Conservation (phyloP, 176 grass and related monocot species). For the Phragmites australis region DNA sequence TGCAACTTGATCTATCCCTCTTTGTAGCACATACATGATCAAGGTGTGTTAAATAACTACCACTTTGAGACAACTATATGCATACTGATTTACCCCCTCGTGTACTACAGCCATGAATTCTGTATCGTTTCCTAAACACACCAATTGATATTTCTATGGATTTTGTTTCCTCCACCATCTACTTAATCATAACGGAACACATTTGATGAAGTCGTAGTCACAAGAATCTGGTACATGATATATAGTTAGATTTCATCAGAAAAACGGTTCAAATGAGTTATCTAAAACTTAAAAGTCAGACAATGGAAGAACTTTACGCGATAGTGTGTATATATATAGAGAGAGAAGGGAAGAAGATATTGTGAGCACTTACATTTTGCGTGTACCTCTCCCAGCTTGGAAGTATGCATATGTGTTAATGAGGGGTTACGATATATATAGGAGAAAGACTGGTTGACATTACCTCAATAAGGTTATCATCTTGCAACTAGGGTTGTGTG, state of each 20-base stretch:
- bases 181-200: too few relatives aligned
- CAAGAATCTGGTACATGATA: background rate
- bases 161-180: too few relatives aligned
- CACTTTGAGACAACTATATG: too few relatives aligned
- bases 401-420: background rate
- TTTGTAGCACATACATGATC: too few relatives aligned
- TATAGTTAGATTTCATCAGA: background rate
- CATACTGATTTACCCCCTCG: too few relatives aligned
- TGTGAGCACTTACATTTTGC: slow-evolving; percentile 9
- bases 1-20: too few relatives aligned
- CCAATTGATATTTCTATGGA: too few relatives aligned
- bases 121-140: too few relatives aligned
- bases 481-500: background rate
- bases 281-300: background rate
- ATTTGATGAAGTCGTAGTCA: too few relatives aligned
- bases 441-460: background rate
- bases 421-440: slow-evolving; percentile 6
- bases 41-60: too few relatives aligned
- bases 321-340: background rate
- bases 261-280: background rate
- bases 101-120: too few relatives aligned
- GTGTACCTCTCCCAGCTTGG: background rate
- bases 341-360: background rate
- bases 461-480: background rate
- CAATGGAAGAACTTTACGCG: background rate